Percentiles rank a stretch among this genome's conserved stretches.
phyloP scores from a whole-genome alignment of 768 basidiomycete genomes.

The Calvatia gigantea region DNA sequence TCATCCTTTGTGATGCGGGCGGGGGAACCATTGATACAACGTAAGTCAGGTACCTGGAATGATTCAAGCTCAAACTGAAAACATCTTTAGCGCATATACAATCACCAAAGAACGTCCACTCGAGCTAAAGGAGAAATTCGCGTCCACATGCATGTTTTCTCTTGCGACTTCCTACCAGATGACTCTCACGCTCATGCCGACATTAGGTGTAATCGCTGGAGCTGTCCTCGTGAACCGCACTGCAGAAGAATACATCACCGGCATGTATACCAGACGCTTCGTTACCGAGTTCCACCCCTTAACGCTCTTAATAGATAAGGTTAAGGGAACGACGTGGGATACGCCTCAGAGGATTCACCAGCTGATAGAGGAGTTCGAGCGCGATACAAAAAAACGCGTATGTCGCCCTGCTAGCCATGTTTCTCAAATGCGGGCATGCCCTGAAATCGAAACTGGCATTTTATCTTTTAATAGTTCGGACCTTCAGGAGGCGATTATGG shows the following conservation, averaged over 20 bases:
- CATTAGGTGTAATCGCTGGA: neutral
- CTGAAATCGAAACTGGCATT: too few species aligned
- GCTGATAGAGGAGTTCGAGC: conserved; percentile 1
- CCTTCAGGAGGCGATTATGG: neutral
- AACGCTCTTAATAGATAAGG: neutral
- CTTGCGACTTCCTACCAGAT: too few species aligned
- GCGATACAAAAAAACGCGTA: conserved; percentile 1
- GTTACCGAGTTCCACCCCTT: neutral
- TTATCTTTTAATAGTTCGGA: neutral
- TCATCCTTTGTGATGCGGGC: conserved; percentile 1
- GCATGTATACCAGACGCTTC: neutral
- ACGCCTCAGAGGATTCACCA: neutral
- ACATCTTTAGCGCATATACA: neutral
- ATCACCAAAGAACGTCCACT: neutral
- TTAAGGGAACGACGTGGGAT: neutral
- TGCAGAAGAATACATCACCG: neutral
- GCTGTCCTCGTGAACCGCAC: neutral
- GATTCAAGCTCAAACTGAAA: neutral
- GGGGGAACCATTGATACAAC: conserved; percentile 3
- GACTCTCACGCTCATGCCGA: neutral
- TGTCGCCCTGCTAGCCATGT: neutral
- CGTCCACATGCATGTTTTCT: neutral
- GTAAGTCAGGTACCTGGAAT: neutral
- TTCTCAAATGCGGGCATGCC: too few species aligned
- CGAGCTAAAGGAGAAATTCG: conserved; percentile 1